Percentiles rank a stretch among this genome's conserved stretches.
phyloP scores from a whole-genome alignment of 1,284 basidiomycete species.

The Erythrobasidium hasegawianum region DNA sequence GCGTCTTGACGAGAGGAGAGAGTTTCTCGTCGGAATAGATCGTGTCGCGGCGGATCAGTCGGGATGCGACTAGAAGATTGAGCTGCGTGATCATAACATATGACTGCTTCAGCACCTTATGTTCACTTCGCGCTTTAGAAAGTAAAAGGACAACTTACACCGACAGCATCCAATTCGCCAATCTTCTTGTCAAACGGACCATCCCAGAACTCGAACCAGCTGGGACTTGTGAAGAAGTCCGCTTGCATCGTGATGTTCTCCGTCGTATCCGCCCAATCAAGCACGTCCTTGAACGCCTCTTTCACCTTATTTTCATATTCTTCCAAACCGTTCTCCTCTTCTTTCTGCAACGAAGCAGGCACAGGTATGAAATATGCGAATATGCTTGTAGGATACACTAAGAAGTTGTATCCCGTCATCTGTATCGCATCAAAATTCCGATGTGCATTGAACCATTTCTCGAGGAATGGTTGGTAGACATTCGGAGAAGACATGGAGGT shows the following conservation, averaged over 20 bases:
- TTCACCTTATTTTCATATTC: background rate
- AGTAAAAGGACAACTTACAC: background rate
- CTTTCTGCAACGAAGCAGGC: background rate
- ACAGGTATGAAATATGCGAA: background rate
- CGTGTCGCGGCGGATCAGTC: background rate
- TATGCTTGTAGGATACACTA: background rate
- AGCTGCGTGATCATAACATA: background rate
- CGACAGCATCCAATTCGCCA: background rate
- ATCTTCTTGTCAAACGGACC: background rate
- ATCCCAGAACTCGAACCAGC: background rate
- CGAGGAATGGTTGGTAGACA: conserved; percentile 23
- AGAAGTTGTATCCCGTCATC: conserved; percentile 35
- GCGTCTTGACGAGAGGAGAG: background rate
- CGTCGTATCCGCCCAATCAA: background rate
- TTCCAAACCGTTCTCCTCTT: background rate
- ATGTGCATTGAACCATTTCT: conserved; percentile 27
- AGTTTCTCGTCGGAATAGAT: background rate
- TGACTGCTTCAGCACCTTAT: background rate
- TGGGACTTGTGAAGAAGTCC: background rate
- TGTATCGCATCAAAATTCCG: conserved; percentile 13
- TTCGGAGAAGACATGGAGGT: background rate
- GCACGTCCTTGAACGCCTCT: background rate
- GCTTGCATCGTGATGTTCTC: background rate
- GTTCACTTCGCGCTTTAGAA: background rate
- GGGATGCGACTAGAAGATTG: background rate